phyloP scores from a whole-genome alignment of 148 eudicot species.

The Polygonum aviculare region DNA sequence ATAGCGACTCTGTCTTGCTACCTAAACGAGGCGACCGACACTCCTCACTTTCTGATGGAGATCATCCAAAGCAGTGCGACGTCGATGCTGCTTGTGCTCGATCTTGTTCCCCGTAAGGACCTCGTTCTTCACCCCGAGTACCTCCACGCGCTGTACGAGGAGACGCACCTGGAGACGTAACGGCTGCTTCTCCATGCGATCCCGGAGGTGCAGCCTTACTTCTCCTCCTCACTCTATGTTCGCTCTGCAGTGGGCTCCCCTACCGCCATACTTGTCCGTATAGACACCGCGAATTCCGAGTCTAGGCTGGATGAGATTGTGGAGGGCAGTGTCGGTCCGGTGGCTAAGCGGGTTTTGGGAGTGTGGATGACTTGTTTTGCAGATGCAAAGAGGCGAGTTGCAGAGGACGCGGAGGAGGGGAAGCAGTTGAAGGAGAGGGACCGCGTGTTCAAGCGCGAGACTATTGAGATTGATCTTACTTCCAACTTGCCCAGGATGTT shows the following conservation, averaged over 20 bases:
- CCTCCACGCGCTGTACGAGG: slow-evolving; percentile 69
- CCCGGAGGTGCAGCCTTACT: slow-evolving; percentile 60
- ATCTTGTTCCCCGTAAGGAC: slow-evolving; percentile 68
- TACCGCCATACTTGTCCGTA: slow-evolving; percentile 36
- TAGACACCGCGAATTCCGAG: slow-evolving; percentile 25
- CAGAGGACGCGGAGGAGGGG: slow-evolving; percentile 30
- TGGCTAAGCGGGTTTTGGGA: slow-evolving; percentile 40
- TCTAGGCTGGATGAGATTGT: slow-evolving; percentile 54
- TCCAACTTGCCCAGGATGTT: slow-evolving; percentile 66
- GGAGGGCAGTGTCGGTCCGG: slow-evolving; percentile 27
- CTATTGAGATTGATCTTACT: slow-evolving; percentile 70
- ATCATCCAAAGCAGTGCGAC: slow-evolving; percentile 73
- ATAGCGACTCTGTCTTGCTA: slow-evolving; percentile 62
- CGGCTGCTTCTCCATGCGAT: slow-evolving; percentile 35
- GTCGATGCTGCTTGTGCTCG: slow-evolving; percentile 55
- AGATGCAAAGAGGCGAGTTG: slow-evolving; percentile 19
- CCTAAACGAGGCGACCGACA: slow-evolving; percentile 50
- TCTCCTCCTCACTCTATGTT: slow-evolving; percentile 48
- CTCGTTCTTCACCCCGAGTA: slow-evolving; percentile 65
- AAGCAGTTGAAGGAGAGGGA: slow-evolving; percentile 59
- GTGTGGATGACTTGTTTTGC: slow-evolving; percentile 59
- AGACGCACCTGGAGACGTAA: slow-evolving; percentile 45
- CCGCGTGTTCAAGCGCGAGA: slow-evolving; percentile 38
- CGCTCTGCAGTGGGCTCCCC: slow-evolving; percentile 54
- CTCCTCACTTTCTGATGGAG: slow-evolving; percentile 68